phyloP scores from a whole-genome alignment of 1,284 basidiomycete genomes.

The Tylopilus sp. region DNA sequence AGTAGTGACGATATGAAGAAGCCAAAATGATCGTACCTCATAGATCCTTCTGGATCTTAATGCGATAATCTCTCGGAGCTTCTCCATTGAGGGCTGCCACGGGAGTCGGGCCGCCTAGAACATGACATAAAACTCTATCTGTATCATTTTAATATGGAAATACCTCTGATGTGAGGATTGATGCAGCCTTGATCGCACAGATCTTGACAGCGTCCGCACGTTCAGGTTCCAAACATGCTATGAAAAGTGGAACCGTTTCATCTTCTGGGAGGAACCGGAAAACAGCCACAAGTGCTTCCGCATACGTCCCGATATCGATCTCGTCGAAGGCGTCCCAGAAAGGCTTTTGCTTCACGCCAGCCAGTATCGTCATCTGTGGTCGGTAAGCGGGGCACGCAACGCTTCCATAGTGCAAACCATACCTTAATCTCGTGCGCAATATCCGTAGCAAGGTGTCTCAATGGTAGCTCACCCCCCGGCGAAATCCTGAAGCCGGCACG shows the following conservation, averaged over 20 bases:
- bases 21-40: conserved; percentile 39
- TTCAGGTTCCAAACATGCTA: conserved; percentile 66
- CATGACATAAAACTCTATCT: conserved; percentile 5
- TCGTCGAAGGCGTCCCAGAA: conserved; percentile 72
- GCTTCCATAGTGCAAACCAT: conserved; percentile 3
- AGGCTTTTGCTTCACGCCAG: conserved; percentile 50
- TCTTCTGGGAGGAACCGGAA: conserved; percentile 67
- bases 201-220: conserved; percentile 77
- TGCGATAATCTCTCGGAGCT: conserved; percentile 44
- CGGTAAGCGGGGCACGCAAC: conserved; percentile 4
- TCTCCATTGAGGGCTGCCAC: conserved; percentile 53
- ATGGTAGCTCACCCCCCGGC: conserved; percentile 62
- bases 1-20: conserved; percentile 10
- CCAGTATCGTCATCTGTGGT: conserved; percentile 44
- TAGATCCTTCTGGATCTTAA: conserved; percentile 54
- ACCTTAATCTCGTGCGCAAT: conserved; percentile 79
- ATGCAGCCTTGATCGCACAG: conserved; percentile 64
- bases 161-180: conserved; percentile 32
- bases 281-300: conserved; percentile 68
- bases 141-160: conserved; percentile 11
- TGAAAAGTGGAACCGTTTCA: conserved; percentile 59
- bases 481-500: conserved; percentile 72
- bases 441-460: conserved; percentile 68
- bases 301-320: conserved; percentile 76
- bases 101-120: conserved; percentile 50